Evolutionary conservation across 768 basidiomycete genomes (phyloP).

Genomic region (Gymnopilus dilepis): DNA sequence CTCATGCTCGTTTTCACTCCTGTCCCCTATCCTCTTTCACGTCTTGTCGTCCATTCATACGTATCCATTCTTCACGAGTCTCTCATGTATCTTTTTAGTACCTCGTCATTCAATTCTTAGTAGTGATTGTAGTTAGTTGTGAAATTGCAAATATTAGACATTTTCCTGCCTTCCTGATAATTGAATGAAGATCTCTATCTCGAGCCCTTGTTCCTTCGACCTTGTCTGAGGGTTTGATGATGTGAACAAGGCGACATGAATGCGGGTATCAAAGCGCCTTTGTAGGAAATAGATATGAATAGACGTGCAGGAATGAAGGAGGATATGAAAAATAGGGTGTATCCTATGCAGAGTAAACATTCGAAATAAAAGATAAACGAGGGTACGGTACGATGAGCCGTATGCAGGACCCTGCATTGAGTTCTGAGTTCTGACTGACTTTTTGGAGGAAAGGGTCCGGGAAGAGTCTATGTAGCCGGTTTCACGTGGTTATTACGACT

Average conservation of each 20-base stretch:
- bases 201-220: too few relatives aligned
- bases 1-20: too few relatives aligned
- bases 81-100: background rate
- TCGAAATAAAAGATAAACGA: background rate
- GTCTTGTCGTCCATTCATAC: background rate
- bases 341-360: background rate
- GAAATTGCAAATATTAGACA: conserved; percentile 10
- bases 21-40: background rate
- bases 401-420: too few relatives aligned
- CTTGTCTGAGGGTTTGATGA: background rate
- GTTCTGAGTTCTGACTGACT: too few relatives aligned
- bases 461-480: background rate
- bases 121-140: background rate
- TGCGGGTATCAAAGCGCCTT: background rate
- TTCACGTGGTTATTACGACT: conserved; percentile 19
- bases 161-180: background rate
- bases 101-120: background rate
- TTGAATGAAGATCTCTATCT: too few relatives aligned
- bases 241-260: conserved; percentile 1
- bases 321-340: background rate
- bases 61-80: conserved; percentile 4
- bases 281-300: too few relatives aligned
- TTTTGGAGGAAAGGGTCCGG: background rate
- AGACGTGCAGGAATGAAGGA: background rate
- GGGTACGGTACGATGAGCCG: background rate